Evolutionary conservation across 2,329 filamentous ascomycete genomes (phyloP), one percentile per base, ranked within the genome.

Genomic region (Aspergillus ochraceus): DNA sequence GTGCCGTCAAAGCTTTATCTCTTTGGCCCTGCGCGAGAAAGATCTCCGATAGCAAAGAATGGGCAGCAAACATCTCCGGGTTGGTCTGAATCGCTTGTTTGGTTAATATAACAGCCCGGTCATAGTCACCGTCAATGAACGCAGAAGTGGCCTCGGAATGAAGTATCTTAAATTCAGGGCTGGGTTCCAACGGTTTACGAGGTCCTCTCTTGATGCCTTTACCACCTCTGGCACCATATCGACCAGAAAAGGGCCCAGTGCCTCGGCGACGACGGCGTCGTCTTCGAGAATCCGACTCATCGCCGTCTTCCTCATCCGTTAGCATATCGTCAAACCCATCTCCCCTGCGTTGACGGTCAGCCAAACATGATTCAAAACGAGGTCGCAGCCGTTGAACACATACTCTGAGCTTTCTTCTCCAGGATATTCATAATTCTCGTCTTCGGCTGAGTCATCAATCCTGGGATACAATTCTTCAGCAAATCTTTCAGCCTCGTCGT

Each of bases 31-130:
- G 80, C 12, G 80, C 79, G 10, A 82, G 71, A 54, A 86, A 81
- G 54, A 87, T 84, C 61, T 88, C 83, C 0, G 85, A 86, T 8
- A 88, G 75, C 20, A 88, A 75, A 55, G 81, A 84, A 74, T 88
- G 84, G 14, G 86, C 84, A 29, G 81, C 79, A 69, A 85, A 88
- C 64, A 88, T 84, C 69, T 88, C 86, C 0, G 86, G 86, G 65
- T 89, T 88, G 30, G 79, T 74, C 46, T 80, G 76, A 32, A 86
- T 80, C 9, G 84, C 84, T 60, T 79, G 73, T 58, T 78, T 77
- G 45, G 80, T 76, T 11, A 78, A 65, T 6, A 76, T 69, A 54
- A 71, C 78, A 53, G 74, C 82, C 66, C 71, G 74, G 55, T 77
- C 79, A 59, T 79, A 79, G 53, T 81, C 74, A 9, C 76, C 72